Base-by-base conservation (phyloP, 495 filamentous ascomycete genomes). In the Poronia punctata region DNA sequence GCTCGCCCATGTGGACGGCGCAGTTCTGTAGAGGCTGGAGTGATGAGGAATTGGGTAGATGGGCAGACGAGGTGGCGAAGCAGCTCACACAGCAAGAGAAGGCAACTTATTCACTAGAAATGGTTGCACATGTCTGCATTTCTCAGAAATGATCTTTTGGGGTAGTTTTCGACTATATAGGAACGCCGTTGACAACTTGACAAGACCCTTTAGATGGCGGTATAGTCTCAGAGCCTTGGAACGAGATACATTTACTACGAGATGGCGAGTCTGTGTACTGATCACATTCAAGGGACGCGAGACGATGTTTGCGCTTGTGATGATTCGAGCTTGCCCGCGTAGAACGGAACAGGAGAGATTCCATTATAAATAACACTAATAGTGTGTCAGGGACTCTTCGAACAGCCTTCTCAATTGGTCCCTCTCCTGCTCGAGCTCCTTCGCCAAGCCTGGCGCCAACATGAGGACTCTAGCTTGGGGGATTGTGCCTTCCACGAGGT, bases 381-480 rank as follows among this genome's bases (percentile, higher is more conserved):
- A 20, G 10, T 45, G 34, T 6, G 42, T 38, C 42, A 45, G 37
- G 18, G 42, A 45, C 2, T 64, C 60, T 46, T 76, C 74, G 56
- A 78, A 78, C 40, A 72, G 41, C 25, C 46, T 51, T 47, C 66
- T 64, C 38, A 76, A 45, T 52, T 71, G 71, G 32, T 71, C 67
- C 45, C 61, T 57, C 42, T 70, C 68, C n/a, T 80, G 78, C 52
- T 83, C 79, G 58, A 80, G 77, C 54, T 84, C 79, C 52, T 67
- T 71, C 33, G 76, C 80, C 49, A 97, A 61, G 33, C 74, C 84
- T 4, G 92, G 92, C 26, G 93, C 93, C 35, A 98, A 62, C 84
- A 88, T 90, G 62, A 97, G 56, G 33, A 98, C 92, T 32, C 92
- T 70, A 32, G 74, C 72, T 67, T 98, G 92, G 18, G 92, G 92